phyloP scores from a whole-genome alignment of 768 basidiomycete genomes.

The Lactarius hengduanensis region DNA sequence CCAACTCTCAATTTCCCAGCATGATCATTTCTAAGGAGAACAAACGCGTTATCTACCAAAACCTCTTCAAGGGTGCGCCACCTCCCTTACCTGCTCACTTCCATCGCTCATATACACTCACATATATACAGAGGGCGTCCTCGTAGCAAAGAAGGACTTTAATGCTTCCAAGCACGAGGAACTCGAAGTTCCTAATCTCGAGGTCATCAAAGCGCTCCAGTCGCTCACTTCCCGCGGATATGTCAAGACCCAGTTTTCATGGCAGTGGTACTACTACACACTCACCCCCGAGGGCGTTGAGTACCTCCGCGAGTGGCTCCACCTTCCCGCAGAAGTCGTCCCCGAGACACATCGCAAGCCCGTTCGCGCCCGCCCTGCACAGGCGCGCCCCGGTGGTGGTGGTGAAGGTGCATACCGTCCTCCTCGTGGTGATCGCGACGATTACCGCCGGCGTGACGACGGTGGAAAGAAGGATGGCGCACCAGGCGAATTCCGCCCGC shows the following conservation, averaged over 20 bases:
- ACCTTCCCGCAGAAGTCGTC: slow-evolving; percentile 94
- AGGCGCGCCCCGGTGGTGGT: slow-evolving; percentile 58
- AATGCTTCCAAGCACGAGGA: slow-evolving; percentile 98
- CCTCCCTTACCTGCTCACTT: background rate
- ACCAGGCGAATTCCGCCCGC: slow-evolving; percentile 85
- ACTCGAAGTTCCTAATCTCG: slow-evolving; percentile 61
- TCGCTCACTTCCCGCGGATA: slow-evolving; percentile 69
- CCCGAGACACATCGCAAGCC: slow-evolving; percentile 98
- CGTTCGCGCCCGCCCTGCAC: slow-evolving; percentile 80
- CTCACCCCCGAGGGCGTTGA: slow-evolving; percentile 97
- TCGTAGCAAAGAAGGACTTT: slow-evolving; percentile 99
- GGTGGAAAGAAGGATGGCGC: slow-evolving; percentile 87
- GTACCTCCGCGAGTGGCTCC: slow-evolving; percentile 95
- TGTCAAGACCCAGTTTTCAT: slow-evolving; percentile 99
- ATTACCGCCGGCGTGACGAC: slow-evolving; percentile 50
- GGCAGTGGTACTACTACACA: slow-evolving; percentile 99
- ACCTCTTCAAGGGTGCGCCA: slow-evolving; percentile 97
- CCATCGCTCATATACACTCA: background rate
- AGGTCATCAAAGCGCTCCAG: slow-evolving; percentile 72
- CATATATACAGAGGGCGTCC: slow-evolving; percentile 77
- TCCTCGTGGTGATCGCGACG: slow-evolving; percentile 86
- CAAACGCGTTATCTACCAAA: slow-evolving; percentile 95
- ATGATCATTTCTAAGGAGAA: slow-evolving; percentile 99
- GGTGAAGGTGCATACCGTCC: slow-evolving; percentile 84
- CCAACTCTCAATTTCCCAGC: slow-evolving; percentile 41